Conservation (phyloP, 2,329 filamentous ascomycete species). For the Sclerotinia spermophila region DNA sequence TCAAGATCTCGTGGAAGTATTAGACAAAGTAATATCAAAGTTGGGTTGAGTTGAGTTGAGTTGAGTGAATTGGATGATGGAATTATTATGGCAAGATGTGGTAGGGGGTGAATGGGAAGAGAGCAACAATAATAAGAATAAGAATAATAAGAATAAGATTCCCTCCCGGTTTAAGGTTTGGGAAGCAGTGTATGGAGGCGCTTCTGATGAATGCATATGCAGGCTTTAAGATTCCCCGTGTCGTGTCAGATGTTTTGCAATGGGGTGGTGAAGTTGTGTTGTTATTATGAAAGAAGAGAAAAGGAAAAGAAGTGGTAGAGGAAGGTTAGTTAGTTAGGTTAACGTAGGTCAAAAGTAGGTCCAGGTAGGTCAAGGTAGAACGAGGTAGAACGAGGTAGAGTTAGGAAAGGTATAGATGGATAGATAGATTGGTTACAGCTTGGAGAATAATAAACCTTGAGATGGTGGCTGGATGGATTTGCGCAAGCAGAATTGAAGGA, state of each 20-base stretch:
- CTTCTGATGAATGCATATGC: not conserved
- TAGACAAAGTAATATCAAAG: not conserved
- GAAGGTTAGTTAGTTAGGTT: not conserved
- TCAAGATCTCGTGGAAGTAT: not conserved
- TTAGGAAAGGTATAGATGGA: no score
- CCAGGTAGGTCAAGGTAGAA: no score
- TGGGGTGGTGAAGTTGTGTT: no score
- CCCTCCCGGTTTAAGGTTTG: not conserved
- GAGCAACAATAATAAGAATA: not conserved
- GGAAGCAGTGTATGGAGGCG: not conserved
- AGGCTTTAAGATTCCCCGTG: not conserved
- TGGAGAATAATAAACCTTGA: not conserved
- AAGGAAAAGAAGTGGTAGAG: not conserved
- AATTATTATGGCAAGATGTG: not conserved
- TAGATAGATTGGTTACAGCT: no score
- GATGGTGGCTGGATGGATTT: not conserved
- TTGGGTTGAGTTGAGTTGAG: not conserved
- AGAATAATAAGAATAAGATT: not conserved
- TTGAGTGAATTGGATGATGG: not conserved
- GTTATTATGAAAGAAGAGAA: not conserved
- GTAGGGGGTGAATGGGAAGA: not conserved
- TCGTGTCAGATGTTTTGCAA: not conserved
- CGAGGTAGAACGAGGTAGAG: no score
- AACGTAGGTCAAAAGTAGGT: no score
- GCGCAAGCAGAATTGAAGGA: not conserved